These are phyloP conservation scores for Picochlorum costavermella DNA, from an alignment of 139 green algal species.

Conservation along the genomic window DNA sequence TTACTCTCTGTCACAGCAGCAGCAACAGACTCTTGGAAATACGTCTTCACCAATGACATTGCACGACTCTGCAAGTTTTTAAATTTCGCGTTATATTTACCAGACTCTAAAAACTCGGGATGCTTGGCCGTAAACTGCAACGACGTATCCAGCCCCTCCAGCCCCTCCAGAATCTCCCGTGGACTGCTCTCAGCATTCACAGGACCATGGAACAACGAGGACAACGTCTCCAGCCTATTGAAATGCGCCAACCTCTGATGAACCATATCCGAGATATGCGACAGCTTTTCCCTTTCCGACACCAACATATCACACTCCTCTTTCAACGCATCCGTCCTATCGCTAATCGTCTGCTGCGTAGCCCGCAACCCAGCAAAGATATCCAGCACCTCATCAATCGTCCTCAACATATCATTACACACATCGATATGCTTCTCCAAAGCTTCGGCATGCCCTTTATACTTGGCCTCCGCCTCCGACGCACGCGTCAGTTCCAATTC, in stretches of 20 bases:
- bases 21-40: slow-evolving; percentile 58
- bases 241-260: slow-evolving; percentile 76
- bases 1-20: slow-evolving; percentile 15
- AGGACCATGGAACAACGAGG: slow-evolving; percentile 40
- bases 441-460: slow-evolving; percentile 50
- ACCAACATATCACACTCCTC: slow-evolving; percentile 62
- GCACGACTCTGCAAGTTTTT: slow-evolving; percentile 75
- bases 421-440: slow-evolving; percentile 54
- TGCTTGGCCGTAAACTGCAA: slow-evolving; percentile 58
- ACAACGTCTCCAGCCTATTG: slow-evolving; percentile 86
- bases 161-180: slow-evolving; percentile 66
- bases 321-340: slow-evolving; percentile 41
- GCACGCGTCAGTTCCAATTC: slow-evolving; percentile 74
- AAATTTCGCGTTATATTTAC: slow-evolving; percentile 77
- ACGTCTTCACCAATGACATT: slow-evolving; percentile 56
- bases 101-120: slow-evolving; percentile 84
- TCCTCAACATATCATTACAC: slow-evolving; percentile 53
- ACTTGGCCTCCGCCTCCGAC: slow-evolving; percentile 78
- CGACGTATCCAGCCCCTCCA: slow-evolving; percentile 84
- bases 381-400: slow-evolving; percentile 40
- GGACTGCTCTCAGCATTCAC: slow-evolving; percentile 32
- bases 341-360: slow-evolving; percentile 54
- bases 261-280: slow-evolving; percentile 58
- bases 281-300: slow-evolving; percentile 50
- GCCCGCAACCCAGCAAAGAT: slow-evolving; percentile 52